Conservation (phyloP, 2,329 filamentous ascomycete genomes). For the Fusarium fujikuroi region DNA sequence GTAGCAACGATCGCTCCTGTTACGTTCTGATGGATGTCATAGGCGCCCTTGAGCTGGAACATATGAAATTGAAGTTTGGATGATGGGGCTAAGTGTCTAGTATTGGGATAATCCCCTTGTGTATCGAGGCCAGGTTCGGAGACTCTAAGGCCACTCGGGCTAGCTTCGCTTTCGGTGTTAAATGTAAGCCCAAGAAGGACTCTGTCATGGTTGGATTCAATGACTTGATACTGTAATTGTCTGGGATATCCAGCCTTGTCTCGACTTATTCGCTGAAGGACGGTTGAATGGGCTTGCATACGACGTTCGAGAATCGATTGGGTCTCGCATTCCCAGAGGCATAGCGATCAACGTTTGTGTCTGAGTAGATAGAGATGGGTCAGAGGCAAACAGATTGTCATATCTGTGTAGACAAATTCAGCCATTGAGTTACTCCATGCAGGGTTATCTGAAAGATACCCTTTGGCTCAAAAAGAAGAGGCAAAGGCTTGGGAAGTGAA, state of each 20-base stretch:
- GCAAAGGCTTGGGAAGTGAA: fast-evolving
- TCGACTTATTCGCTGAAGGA: not conserved
- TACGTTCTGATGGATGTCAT: fast-evolving
- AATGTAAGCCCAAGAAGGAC: no score
- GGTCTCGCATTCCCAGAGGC: fast-evolving
- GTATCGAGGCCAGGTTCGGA: fast-evolving
- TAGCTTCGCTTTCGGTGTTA: not conserved
- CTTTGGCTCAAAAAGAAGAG: not conserved
- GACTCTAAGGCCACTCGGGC: not conserved
- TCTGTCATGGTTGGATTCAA: no score
- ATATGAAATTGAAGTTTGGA: not conserved
- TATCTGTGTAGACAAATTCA: no score
- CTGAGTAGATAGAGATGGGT: no score
- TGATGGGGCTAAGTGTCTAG: fast-evolving
- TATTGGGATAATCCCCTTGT: fast-evolving
- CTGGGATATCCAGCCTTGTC: fast-evolving
- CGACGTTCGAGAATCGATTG: not conserved
- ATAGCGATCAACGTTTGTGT: no score
- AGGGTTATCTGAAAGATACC: not conserved
- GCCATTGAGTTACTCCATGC: fast-evolving
- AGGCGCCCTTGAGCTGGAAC: no score
- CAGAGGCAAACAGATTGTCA: fast-evolving
- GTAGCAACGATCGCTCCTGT: not conserved
- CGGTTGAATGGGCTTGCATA: not conserved
- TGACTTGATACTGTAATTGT: fast-evolving